These are phyloP conservation scores for Paramyrothecium roridum DNA, from an alignment of 2,329 filamentous ascomycete species.

Conservation along the genomic window DNA sequence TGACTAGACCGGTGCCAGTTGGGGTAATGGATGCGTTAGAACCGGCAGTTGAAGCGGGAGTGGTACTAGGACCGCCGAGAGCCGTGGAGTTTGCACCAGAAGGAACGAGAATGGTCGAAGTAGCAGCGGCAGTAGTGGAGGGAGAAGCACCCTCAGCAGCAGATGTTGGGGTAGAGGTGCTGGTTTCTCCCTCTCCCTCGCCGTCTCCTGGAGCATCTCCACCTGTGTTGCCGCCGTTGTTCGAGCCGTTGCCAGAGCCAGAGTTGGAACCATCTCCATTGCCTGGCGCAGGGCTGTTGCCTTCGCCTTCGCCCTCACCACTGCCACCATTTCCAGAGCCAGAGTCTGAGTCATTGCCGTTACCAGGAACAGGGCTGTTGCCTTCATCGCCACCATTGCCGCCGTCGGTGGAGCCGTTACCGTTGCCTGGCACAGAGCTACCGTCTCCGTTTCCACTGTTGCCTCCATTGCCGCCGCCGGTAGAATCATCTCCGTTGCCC, in stretches of 20 bases:
- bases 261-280: neutral
- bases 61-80: slow-evolving; percentile 1
- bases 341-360: neutral
- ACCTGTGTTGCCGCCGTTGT: neutral
- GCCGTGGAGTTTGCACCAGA: neutral
- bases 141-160: neutral
- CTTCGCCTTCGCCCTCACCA: slow-evolving; percentile 1
- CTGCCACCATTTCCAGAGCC: neutral
- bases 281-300: neutral
- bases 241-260: neutral
- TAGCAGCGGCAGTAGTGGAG: neutral
- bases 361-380: too few relatives aligned
- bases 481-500: neutral
- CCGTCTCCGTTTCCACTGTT: neutral
- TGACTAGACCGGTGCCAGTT: slow-evolving; percentile 12
- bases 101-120: neutral
- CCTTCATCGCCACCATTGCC: neutral
- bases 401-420: neutral
- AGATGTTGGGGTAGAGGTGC: neutral
- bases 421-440: neutral
- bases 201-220: neutral
- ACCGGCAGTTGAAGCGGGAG: neutral
- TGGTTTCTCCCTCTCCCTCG: neutral
- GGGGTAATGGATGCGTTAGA: slow-evolving; percentile 6
- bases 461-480: too few relatives aligned